phyloP scores from a whole-genome alignment of 176 grass and related monocot genomes.

The Elaeis guineensis region DNA sequence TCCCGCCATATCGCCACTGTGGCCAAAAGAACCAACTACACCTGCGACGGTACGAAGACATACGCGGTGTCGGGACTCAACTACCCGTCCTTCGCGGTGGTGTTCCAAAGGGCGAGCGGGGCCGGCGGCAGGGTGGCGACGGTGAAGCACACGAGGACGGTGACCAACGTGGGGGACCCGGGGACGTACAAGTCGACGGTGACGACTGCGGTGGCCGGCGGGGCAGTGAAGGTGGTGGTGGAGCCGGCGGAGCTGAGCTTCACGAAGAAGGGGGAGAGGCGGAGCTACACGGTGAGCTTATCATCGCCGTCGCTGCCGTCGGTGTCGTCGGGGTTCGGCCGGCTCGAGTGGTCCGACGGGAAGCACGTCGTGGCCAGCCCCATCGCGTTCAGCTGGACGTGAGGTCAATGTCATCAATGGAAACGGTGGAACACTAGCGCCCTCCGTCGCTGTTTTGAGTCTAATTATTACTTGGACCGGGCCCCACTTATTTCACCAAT shows the following conservation, averaged over 20 bases:
- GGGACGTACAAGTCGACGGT: constrained; percentile 66
- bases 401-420: no score
- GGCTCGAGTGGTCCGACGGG: constrained; percentile 70
- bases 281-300: constrained; percentile 80
- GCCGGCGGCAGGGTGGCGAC: constrained; percentile 3
- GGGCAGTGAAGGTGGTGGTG: constrained; percentile 41
- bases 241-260: constrained; percentile 64
- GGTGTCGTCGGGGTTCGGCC: constrained; percentile 50
- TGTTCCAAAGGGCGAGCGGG: constrained; percentile 11
- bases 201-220: constrained; percentile 17
- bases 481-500: no score
- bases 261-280: constrained; percentile 52
- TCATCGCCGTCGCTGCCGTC: constrained; percentile 34
- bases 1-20: constrained; percentile 53
- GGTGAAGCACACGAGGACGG: constrained; percentile 66
- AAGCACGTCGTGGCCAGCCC: constrained; percentile 85
- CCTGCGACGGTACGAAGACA: constrained; percentile 33
- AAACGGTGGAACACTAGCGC: no score
- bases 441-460: no score
- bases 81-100: constrained; percentile 84
- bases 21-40: constrained; percentile 42
- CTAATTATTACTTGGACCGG: no score
- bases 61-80: constrained; percentile 61
- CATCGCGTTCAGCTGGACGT: constrained; percentile 50
- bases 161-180: constrained; percentile 62